Evolutionary conservation across 495 filamentous ascomycete species (phyloP), one percentile per base, ranked within the genome.

Genomic region (Talaromyces stipitatus): DNA sequence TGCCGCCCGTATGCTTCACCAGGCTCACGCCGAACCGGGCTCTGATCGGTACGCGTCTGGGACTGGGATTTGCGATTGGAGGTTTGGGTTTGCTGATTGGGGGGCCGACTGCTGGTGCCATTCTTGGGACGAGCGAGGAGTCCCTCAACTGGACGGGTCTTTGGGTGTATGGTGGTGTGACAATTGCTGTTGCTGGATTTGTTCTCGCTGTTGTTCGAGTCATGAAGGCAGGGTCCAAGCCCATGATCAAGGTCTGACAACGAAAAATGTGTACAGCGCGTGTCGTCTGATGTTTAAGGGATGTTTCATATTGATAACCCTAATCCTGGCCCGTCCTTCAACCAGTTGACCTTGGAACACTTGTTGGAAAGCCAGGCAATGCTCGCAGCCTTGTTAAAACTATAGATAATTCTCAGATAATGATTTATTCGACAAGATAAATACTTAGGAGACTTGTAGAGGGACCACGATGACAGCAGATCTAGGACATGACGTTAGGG

Each of bases 41-140:
- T 27, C 38, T 57, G 8, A 61, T 76, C 22, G 73, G 72, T 3
- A 69, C 71, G 23, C 63, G 73, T n/a, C 48, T 75, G 2, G 73
- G 73, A 0, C 56, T 68, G 60, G 61, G 65, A 0, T 72, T 64
- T 48, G 61, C 58, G 1, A 63, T 68, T 29, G 62, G 28, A n/a
- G 61, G 59, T 12, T 27, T 66, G 36, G 67, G 64, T 18, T 50
- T 63, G 36, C 48, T 74, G 2, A 55, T 69, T 18, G 69, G 71
- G 6, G 61, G 64, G 11, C 69, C 71, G 11, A 64, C 61, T 47
- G 69, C 62, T 6, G 72, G 71, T 14, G 68, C 64, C 0, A 82
- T 85, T 26, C 50, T 80, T 29, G 67, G 46, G 9, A n/a, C n/a
- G n/a, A 22, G 12, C 10, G 38, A 23, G 20, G 33, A 29, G 0